Evolutionary conservation across 345 rosid genomes (phyloP).

Genomic region (Lenwebbia sp.): DNA sequence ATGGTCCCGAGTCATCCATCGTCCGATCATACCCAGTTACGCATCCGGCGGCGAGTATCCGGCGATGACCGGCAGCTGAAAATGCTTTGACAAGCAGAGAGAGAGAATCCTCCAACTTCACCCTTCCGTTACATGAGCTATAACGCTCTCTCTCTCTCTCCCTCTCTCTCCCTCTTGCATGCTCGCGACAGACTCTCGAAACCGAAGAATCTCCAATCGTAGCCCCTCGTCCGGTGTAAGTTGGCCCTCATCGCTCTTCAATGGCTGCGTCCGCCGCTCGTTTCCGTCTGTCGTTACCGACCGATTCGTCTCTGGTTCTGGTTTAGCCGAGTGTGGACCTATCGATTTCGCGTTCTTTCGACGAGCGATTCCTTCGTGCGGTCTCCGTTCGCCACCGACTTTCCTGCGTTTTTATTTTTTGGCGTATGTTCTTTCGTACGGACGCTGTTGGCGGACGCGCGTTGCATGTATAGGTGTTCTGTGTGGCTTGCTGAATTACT

Average conservation of each 20-base stretch:
- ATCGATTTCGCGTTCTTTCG: background rate
- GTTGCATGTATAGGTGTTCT: background rate
- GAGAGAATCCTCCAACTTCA: background rate
- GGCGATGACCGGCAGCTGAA: background rate
- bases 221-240: background rate
- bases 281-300: background rate
- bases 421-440: no score
- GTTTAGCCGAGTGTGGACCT: background rate
- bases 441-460: no score
- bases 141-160: background rate
- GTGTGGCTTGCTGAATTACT: background rate
- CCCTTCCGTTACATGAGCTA: background rate
- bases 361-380: background rate
- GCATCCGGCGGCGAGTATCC: background rate
- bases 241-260: background rate
- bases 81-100: background rate
- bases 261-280: background rate
- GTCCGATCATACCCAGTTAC: background rate
- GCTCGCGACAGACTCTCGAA: background rate
- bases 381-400: background rate
- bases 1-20: background rate
- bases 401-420: background rate
- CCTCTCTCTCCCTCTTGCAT: background rate
- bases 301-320: background rate
- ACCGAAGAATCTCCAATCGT: background rate